phyloP scores from a whole-genome alignment of 768 basidiomycete genomes.

The Pluteus cervinus region DNA sequence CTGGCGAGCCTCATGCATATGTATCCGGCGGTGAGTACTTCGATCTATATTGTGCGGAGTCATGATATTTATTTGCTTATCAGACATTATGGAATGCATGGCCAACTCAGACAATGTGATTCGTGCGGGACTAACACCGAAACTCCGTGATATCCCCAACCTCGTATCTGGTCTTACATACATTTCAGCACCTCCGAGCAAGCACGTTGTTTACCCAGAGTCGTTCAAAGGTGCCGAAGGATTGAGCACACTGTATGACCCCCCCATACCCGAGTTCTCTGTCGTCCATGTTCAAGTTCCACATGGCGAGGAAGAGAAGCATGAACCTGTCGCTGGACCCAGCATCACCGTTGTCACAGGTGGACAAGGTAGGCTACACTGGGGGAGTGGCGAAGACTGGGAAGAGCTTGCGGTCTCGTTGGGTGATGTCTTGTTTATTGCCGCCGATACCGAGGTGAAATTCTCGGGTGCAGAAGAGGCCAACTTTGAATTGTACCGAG shows the following conservation, averaged over 20 bases:
- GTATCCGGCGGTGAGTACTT: conserved; percentile 72
- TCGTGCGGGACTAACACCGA: conserved; percentile 95
- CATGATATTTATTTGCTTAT: conserved; percentile 1
- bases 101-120: conserved; percentile 99
- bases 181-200: conserved; percentile 55
- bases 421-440: conserved; percentile 82
- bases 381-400: conserved; percentile 29
- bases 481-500: conserved; percentile 46
- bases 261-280: conserved; percentile 91
- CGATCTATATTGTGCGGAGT: conserved; percentile 2
- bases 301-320: conserved; percentile 40
- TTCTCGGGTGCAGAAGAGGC: conserved; percentile 32
- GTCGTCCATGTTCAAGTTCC: conserved; percentile 61
- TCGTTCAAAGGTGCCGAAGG: conserved; percentile 28
- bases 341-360: conserved; percentile 76
- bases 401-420: conserved; percentile 34
- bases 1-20: conserved; percentile 97
- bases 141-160: conserved; percentile 90
- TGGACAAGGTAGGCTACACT: conserved; percentile 53
- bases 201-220: conserved; percentile 64
- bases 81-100: conserved; percentile 99
- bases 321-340: conserved; percentile 70
- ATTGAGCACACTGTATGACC: conserved; percentile 63
- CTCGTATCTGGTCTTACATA: conserved; percentile 87
- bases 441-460: conserved; percentile 55